Evolutionary conservation across 139 green algal genomes (phyloP), one percentile per base, ranked within the genome.

Genomic region (Chlorella sp.): DNA sequence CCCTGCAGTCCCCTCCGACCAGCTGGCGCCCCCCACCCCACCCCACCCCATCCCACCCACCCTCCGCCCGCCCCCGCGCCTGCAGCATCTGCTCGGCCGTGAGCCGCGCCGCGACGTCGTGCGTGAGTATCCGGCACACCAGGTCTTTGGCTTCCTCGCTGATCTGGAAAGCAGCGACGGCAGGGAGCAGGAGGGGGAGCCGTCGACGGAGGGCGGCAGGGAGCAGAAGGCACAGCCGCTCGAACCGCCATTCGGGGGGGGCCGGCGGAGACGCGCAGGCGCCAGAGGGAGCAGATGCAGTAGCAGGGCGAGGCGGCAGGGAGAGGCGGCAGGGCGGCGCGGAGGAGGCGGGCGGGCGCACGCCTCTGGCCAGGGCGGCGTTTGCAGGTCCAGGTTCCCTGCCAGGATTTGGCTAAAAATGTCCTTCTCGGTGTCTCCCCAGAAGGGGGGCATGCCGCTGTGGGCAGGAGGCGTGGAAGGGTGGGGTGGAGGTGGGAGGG

Each of bases 361-460:
- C n/a, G n/a, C n/a, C n/a, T n/a, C n/a, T n/a, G 85, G 82, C 85
- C 85, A 90, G 19, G 85, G 82, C 7, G 79, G 29, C 0, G 74
- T 87, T 29, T 62, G 43, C 17, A 88, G 77, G 76, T 90, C 85
- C 14, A 84, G n/a, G 31, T 86, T 62, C 43, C 67, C 76, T 7
- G 77, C 73, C 35, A 86, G 72, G 17, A 92, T 85, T 77, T 84
- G 86, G 68, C 84, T 88, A 74, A 93, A 91, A 55, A 92, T 91
- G 35, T 90, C 85, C 59, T 87, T 74, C 66, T 91, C 80, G 46
- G 83, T 97, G 35, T 71, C 62, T 4, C 91, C 93, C 90, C 90
- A 98, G 82, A 98, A 98, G n/a, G 94, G 93, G 15, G 93, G 93
- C 69, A 95, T 82, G 17, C 94, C 94, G 46, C 46, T 55, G 46